Evolutionary conservation across 2,329 filamentous ascomycete species (phyloP).

Genomic region (Aspergillus sp.): DNA sequence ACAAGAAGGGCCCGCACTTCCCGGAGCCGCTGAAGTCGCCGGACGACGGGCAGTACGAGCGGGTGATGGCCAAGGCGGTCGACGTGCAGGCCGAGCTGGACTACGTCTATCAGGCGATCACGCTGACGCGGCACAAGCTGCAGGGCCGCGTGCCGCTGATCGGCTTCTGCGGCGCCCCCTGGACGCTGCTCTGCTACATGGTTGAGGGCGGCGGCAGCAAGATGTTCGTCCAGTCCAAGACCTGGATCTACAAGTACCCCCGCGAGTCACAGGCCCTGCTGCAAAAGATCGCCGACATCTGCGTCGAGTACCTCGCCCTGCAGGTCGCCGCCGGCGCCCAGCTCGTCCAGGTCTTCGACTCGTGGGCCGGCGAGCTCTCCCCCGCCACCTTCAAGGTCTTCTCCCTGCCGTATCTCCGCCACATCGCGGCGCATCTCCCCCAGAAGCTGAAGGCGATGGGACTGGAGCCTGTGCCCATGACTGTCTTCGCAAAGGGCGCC

Average conservation of each 20-base stretch:
- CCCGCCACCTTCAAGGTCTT: conserved; percentile 81
- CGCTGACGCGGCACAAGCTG: conserved; percentile 83
- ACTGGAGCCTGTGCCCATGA: conserved; percentile 85
- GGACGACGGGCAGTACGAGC: conserved; percentile 76
- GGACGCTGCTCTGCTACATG: conserved; percentile 98
- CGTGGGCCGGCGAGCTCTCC: conserved; percentile 92
- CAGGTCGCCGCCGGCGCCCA: conserved; percentile 94
- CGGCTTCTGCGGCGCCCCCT: conserved; percentile 94
- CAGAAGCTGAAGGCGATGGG: conserved; percentile 70
- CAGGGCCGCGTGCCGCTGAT: conserved; percentile 86
- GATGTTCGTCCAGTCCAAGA: conserved; percentile 90
- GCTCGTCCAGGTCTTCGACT: conserved; percentile 96
- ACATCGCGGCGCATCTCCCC: conserved; percentile 81
- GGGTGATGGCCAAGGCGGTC: conserved; percentile 74
- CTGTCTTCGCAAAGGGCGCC: conserved; percentile 95
- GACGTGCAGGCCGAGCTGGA: conserved; percentile 80
- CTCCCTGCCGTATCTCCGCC: conserved; percentile 78
- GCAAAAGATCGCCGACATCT: conserved; percentile 89
- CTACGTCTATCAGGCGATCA: conserved; percentile 96
- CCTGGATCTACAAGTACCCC: conserved; percentile 90
- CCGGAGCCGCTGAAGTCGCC: conserved; percentile 78
- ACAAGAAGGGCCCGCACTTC: conserved; percentile 95
- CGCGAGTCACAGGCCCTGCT: conserved; percentile 77
- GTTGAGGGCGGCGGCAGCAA: conserved; percentile 96
- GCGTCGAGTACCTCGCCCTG: conserved; percentile 88